Evolutionary conservation across 495 filamentous ascomycete genomes (phyloP).

Genomic region (Penicillium pancosmium): DNA sequence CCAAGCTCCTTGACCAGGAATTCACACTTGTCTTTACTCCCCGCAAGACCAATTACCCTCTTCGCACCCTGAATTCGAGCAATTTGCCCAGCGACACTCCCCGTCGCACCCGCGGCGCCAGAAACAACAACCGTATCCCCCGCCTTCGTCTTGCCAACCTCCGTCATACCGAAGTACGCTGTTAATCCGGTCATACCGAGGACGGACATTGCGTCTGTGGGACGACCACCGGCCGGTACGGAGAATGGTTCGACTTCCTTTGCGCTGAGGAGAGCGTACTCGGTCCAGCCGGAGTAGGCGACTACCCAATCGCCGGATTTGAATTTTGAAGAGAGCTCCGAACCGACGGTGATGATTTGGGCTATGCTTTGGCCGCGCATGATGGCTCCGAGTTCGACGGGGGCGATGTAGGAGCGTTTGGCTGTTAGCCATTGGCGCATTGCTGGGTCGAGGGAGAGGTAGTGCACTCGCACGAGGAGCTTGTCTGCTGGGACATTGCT

Average conservation of each 20-base stretch:
- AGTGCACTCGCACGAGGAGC: conserved; percentile 65
- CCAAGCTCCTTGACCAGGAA: conserved; percentile 51
- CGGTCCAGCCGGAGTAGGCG: conserved; percentile 61
- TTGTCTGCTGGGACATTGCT: conserved; percentile 55
- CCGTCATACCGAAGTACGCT: conserved; percentile 67
- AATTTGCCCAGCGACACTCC: conserved; percentile 70
- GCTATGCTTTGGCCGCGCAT: conserved; percentile 68
- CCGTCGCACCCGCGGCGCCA: conserved; percentile 72
- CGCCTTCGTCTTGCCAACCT: conserved; percentile 57
- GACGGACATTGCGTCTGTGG: conserved; percentile 63
- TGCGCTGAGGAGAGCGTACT: conserved; percentile 56
- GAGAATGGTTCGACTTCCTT: conserved; percentile 46
- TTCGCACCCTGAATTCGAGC: conserved; percentile 62
- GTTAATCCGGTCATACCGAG: conserved; percentile 63
- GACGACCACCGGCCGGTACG: conserved; percentile 49
- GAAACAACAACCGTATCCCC: conserved; percentile 70
- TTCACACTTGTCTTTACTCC: conserved; percentile 50
- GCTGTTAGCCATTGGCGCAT: conserved; percentile 77
- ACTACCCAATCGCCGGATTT: conserved; percentile 55
- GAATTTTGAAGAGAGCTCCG: conserved; percentile 38
- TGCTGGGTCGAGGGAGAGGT: conserved; percentile 79
- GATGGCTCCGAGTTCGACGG: conserved; percentile 64
- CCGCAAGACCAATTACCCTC: conserved; percentile 55
- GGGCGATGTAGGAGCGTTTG: conserved; percentile 66
- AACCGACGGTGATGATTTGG: conserved; percentile 53